Evolutionary conservation across 768 basidiomycete species (phyloP), one percentile per base, ranked within the genome.

Genomic region (Xanthoconium stramineum): DNA sequence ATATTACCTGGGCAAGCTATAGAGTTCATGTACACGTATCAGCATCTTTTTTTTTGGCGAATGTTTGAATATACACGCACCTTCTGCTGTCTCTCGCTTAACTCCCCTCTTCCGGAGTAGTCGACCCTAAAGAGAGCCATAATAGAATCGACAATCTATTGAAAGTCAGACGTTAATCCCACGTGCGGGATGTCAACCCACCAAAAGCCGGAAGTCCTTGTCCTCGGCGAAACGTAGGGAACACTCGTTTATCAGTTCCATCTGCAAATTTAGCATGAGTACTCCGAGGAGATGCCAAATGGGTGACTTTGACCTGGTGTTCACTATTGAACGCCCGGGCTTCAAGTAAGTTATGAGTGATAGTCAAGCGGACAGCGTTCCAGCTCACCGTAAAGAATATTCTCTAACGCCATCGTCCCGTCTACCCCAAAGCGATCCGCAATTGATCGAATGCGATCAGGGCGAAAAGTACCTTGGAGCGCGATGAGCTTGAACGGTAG

Each of bases 71-170:
- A 17, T 48, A 28, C 28, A 37, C 64, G 44, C 47, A 85, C 89
- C 76, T 94, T 94, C 69, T 98, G 95, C 68, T 95, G 94, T 50
- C 94, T 80, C 75, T 95, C 94, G 62, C 93, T 94, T 39, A 97
- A 74, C 69, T 97, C 96, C 32, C 95, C 96, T 76, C 95, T 78
- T 20, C 95, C 95, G 5, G 91, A 91, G 69, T 78, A 98, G 72
- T 98, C 95, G 43, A 94, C 91, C 19, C 94, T 84, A 71, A 98
- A 98, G 7, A 96, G 80, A 30, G 95, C 96, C 92, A 98, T 96
- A 58, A 98, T 95, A 63, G 91, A 94, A 69, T 98, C 96, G 36
- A 98, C 83, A 56, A 98, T 94, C 88, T 96, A 65, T 6, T 36
- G 29, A 55, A 24, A 24, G 37, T 72, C 40, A 68, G 49, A 47